Evolutionary conservation across 2,329 filamentous ascomycete species (phyloP).

Genomic region (Botrytis galanthina): DNA sequence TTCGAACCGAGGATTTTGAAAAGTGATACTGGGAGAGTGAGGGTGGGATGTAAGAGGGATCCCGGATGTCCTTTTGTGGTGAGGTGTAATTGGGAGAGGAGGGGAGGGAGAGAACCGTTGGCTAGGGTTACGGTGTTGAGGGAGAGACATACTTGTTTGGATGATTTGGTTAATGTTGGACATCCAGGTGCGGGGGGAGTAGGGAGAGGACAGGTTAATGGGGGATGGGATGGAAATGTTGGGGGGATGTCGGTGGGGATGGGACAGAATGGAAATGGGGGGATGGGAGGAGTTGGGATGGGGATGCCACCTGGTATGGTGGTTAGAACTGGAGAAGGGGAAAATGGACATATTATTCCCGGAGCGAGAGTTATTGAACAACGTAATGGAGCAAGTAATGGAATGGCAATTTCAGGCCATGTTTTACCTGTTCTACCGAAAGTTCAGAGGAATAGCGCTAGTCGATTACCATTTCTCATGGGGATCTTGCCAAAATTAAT

Average conservation of each 20-base stretch:
- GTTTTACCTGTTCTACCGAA: conserved; percentile 35
- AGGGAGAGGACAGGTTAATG: conserved; percentile 13
- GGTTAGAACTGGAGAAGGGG: conserved; percentile 2
- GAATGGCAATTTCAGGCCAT: conserved; percentile 23
- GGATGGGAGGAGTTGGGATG: conserved; percentile 16
- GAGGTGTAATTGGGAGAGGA: conserved; percentile 39
- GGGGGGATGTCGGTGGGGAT: conserved; percentile 5
- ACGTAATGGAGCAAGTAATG: conserved; percentile 35
- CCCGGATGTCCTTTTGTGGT: conserved; percentile 38
- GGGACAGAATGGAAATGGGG: conserved; percentile 17
- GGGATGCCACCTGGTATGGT: conserved; percentile 7
- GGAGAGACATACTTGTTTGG: conserved; percentile 37
- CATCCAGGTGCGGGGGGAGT: conserved; percentile 1
- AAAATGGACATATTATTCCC: conserved; percentile 17
- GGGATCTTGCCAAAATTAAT: conserved; percentile 60
- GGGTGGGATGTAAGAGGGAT: conserved; percentile 39
- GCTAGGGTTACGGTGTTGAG: conserved; percentile 37
- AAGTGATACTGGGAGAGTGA: conserved; percentile 38
- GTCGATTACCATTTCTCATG: conserved; percentile 52
- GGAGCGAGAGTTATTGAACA: conserved; percentile 31
- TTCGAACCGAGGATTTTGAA: conserved; percentile 40
- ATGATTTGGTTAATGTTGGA: conserved; percentile 27
- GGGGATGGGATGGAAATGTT: conserved; percentile 11
- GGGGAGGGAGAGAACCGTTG: conserved; percentile 34
- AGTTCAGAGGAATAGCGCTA: conserved; percentile 37